Conservation (phyloP, 2,329 filamentous ascomycete species). For the Hypoxylon sp. region DNA sequence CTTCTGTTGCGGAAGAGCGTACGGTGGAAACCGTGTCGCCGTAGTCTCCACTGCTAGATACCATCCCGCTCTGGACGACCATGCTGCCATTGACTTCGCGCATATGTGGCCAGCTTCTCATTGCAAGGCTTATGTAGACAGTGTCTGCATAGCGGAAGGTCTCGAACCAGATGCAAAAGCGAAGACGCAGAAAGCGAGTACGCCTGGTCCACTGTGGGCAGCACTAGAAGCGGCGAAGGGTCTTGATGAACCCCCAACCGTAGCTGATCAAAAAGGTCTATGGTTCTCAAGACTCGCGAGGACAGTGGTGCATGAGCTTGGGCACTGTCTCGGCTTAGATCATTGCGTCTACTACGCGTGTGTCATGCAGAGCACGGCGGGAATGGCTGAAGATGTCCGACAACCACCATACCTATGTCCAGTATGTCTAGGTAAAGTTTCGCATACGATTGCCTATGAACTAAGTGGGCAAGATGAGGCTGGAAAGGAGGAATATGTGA, state of each 20-base stretch:
- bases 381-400: conserved; percentile 64
- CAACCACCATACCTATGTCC: conserved; percentile 72
- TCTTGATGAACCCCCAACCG: conserved; percentile 36
- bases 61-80: conserved; percentile 58
- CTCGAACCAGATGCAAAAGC: conserved; percentile 1
- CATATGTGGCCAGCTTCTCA: conserved; percentile 74
- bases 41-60: conserved; percentile 71
- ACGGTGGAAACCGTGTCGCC: conserved; percentile 68
- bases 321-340: conserved; percentile 71
- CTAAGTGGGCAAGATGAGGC: conserved; percentile 27
- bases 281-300: conserved; percentile 67
- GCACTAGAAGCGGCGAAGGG: conserved; percentile 46
- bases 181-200: neutral
- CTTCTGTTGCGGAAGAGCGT: conserved; percentile 73
- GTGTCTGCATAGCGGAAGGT: conserved; percentile 44
- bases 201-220: conserved; percentile 24
- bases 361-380: conserved; percentile 68
- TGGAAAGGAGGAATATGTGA: conserved; percentile 38
- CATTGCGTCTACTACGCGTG: conserved; percentile 74
- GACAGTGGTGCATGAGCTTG: conserved; percentile 71
- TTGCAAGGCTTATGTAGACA: conserved; percentile 60
- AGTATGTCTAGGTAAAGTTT: conserved; percentile 64
- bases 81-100: conserved; percentile 49
- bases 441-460: conserved; percentile 44
- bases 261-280: conserved; percentile 49